Percentiles rank a stretch among this genome's conserved stretches.
phyloP scores from a whole-genome alignment of 73 alveolate genomes.

The Paramecium tetraurelia region DNA sequence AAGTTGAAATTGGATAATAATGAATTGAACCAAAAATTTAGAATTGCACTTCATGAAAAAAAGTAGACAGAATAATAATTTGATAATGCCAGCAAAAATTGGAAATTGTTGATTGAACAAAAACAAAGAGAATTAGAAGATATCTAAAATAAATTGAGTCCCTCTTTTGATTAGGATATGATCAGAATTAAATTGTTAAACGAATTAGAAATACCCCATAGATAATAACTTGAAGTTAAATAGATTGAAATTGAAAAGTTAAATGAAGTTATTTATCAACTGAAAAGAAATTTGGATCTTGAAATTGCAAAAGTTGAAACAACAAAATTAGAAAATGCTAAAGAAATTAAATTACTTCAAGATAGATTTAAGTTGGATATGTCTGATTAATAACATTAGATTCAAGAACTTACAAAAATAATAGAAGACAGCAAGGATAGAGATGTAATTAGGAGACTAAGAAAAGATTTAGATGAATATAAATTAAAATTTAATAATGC shows the following conservation, averaged over 20 bases:
- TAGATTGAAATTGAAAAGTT: slow-evolving; percentile 45
- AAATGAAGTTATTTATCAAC: slow-evolving; percentile 40
- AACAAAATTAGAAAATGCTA: neutral
- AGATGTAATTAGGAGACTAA: slow-evolving; percentile 38
- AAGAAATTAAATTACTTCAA: neutral
- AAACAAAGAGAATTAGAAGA: slow-evolving; percentile 63
- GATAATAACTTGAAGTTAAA: slow-evolving; percentile 50
- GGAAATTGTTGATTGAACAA: slow-evolving; percentile 51
- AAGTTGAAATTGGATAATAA: slow-evolving; percentile 31
- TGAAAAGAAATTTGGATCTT: slow-evolving; percentile 34
- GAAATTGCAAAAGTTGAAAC: slow-evolving; percentile 38
- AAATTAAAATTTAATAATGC: slow-evolving; percentile 3
- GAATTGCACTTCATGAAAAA: slow-evolving; percentile 1
- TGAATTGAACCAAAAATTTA: slow-evolving; percentile 20
- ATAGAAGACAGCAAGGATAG: slow-evolving; percentile 60
- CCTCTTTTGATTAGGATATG: slow-evolving; percentile 63
- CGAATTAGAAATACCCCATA: slow-evolving; percentile 63
- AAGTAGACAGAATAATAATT: slow-evolving; percentile 43
- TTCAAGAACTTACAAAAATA: slow-evolving; percentile 1
- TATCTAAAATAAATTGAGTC: slow-evolving; percentile 33
- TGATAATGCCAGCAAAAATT: slow-evolving; percentile 53
- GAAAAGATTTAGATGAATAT: slow-evolving; percentile 59
- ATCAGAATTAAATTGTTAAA: slow-evolving; percentile 53
- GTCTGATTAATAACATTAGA: slow-evolving; percentile 32
- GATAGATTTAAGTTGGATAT: slow-evolving; percentile 39